A percentile compares a stretch with the other conserved stretches of the same genome.
Conservation (phyloP, 2,329 filamentous ascomycete species). For the Alternaria viburni region DNA sequence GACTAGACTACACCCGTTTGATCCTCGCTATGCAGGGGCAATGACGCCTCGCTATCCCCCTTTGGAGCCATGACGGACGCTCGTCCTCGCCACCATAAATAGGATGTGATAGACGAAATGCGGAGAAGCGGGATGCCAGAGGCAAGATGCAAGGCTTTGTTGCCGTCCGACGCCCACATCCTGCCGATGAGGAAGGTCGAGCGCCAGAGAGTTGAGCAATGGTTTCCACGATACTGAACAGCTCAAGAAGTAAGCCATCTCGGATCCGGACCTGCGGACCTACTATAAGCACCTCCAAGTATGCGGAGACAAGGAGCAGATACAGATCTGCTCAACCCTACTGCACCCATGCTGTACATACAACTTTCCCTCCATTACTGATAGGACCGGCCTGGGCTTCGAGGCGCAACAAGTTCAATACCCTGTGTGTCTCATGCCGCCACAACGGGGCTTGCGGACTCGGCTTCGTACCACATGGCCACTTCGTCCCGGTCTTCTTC, state of each 20-base stretch:
- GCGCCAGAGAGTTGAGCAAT: background rate
- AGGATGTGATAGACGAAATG: slow-evolving; percentile 41
- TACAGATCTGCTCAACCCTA: background rate
- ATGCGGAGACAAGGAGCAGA: slow-evolving; percentile 14
- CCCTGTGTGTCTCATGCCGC: slow-evolving; percentile 19
- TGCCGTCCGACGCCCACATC: slow-evolving; percentile 4
- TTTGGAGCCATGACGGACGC: slow-evolving; percentile 26
- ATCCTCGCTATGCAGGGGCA: slow-evolving; percentile 38
- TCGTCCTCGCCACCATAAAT: slow-evolving; percentile 44
- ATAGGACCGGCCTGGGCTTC: slow-evolving; percentile 4
- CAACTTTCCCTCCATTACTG: background rate
- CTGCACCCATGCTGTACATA: slow-evolving; percentile 15
- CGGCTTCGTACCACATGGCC: background rate
- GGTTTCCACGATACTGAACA: background rate
- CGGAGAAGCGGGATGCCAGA: slow-evolving; percentile 41
- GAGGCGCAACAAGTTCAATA: slow-evolving; percentile 15
- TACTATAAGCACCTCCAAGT: background rate
- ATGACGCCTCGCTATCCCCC: slow-evolving; percentile 25
- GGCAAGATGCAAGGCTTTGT: slow-evolving; percentile 11
- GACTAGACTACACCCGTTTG: slow-evolving; percentile 19
- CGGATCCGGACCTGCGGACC: background rate
- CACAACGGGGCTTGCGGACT: slow-evolving; percentile 3
- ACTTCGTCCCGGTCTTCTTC: background rate
- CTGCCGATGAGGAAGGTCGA: background rate
- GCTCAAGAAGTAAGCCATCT: background rate